Base-by-base conservation (phyloP, 2,329 filamentous ascomycete species). In the Stylonectria norvegica region DNA sequence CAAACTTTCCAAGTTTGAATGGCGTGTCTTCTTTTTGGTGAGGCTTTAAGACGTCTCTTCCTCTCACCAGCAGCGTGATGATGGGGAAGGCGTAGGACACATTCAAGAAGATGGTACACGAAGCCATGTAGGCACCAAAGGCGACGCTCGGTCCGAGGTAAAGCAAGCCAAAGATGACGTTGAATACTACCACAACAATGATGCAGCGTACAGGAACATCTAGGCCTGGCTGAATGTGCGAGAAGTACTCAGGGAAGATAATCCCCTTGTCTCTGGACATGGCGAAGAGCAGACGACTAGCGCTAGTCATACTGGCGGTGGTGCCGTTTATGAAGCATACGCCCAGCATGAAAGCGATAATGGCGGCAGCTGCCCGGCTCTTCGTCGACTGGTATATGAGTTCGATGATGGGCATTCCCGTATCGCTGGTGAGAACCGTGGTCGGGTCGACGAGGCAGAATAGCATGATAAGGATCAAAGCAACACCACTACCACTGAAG, bases 271-370 rank as follows among this genome's bases (percentile, higher is more conserved):
- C 30, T 19, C 30, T 17, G 27, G 22, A 25, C 60, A 75, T 72
- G 6, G 69, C 52, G 52, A 61, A 73, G 2, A 69, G 53, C 25
- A 73, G 59, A n/a, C 70, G 58, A 34, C 63, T 71, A 5, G 62
- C 67, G 40, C 61, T 67, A 5, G 68, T 71, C 12, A 70, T 59
- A 36, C 65, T 67, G 4, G 68, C 68, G 14, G 64, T 66, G 23
- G 67, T 69, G 14, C 69, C 70, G 18, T 70, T 69, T 25, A 72
- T 59, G 20, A 73, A 71, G 40, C 69, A 70, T 1, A 72, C 47
- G 0, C 60, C 60, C 8, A 72, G 53, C 38, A 67, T 61, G 16
- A 72, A 54, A 25, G 62, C 64, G n/a, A 73, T 38, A 1, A 72
- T 48, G 11, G 67, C 65, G 10, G 69, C 61, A 1, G 58, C 68